Base-by-base conservation (phyloP, 2,329 filamentous ascomycete species). In the Neonectria ditissima region DNA sequence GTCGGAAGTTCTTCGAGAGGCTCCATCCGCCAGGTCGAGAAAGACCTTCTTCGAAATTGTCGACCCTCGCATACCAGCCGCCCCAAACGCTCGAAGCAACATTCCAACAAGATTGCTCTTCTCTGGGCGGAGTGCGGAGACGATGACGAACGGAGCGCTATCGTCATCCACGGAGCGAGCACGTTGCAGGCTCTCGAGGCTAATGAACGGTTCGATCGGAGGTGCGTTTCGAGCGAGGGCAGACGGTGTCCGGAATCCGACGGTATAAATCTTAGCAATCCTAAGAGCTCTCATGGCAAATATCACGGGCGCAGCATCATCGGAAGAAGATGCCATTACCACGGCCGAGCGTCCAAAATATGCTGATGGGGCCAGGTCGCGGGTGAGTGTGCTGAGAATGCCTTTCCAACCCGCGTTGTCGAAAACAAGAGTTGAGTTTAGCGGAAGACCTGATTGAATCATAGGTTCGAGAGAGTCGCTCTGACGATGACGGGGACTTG, bases 341-440 rank as follows among this genome's bases (percentile, higher is more conserved):
- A 97, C 87, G 2, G 92, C 92, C 4, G 92, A 88, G 51, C 92
- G 88, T 44, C 89, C 90, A 68, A 87, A 87, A 76, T 95, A 97
- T 1, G 93, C 92, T 5, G 92, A 94, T 0, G 93, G 92, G 0
- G 94, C 91, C 69, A 94, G 89, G 71, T 97, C 92, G 22, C 91
- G 87, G 4, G 91, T 96, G 62, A 97, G 82, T 0, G 92, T 94
- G 55, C 92, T 91, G 51, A 93, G 84, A 61, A 97, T 95, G 1
- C 92, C 93, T 76, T 93, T 93, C 92, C 93, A 96, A 14, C 89
- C 89, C 11, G 92, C 91, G 69, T 97, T 97, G 72, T 96, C 92
- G 50, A 93, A 91, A 16, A 94, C 81, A 43, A 95, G 86, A 5
- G 81, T 80, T 0, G 84, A 84, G 56, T 82, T 84, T 11, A 84